A percentile compares a stretch with the other conserved stretches of the same genome.
phyloP scores from a whole-genome alignment of 2,329 filamentous ascomycete species.

The Scedosporium apiospermum region DNA sequence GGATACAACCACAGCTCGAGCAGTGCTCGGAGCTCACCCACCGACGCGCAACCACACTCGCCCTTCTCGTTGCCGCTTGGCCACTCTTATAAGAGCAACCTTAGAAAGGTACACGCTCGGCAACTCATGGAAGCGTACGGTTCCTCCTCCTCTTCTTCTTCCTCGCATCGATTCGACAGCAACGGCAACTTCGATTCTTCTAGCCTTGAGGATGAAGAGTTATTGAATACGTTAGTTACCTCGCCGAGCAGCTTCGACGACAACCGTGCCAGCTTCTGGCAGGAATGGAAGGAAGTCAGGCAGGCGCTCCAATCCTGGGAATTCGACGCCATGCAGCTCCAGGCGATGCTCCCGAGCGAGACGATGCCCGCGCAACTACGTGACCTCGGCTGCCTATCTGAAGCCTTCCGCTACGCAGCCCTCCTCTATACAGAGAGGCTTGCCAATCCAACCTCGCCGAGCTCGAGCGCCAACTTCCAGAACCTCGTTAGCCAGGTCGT shows the following conservation, averaged over 20 bases:
- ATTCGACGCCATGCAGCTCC: constrained; percentile 49
- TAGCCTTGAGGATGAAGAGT: constrained; percentile 47
- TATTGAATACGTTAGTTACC: constrained; percentile 28
- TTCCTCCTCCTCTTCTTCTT: constrained; percentile 15
- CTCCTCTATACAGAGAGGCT: constrained; percentile 85
- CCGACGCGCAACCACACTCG: constrained; percentile 22
- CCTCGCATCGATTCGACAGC: constrained; percentile 54
- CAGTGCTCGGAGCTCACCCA: constrained; percentile 8
- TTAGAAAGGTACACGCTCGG: constrained; percentile 16
- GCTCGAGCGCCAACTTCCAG: constrained; percentile 69
- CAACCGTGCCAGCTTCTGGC: constrained; percentile 62
- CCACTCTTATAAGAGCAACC: constrained; percentile 29
- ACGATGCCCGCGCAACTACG: constrained; percentile 53
- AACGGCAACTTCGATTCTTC: constrained; percentile 45
- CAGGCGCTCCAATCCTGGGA: constrained; percentile 72
- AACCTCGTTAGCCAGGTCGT: constrained; percentile 74
- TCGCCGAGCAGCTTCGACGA: constrained; percentile 44
- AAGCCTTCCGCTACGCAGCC: constrained; percentile 83
- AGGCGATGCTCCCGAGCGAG: constrained; percentile 37
- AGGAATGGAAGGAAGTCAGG: constrained; percentile 75
- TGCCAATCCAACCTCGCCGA: constrained; percentile 64
- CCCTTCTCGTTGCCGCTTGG: constrained; percentile 31
- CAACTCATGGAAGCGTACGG: constrained; percentile 13
- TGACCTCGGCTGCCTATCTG: constrained; percentile 74
- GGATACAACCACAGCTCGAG: neutral